phyloP scores from a whole-genome alignment of 371 early-diverging fungal genomes.

The Funneliformis caledonium region DNA sequence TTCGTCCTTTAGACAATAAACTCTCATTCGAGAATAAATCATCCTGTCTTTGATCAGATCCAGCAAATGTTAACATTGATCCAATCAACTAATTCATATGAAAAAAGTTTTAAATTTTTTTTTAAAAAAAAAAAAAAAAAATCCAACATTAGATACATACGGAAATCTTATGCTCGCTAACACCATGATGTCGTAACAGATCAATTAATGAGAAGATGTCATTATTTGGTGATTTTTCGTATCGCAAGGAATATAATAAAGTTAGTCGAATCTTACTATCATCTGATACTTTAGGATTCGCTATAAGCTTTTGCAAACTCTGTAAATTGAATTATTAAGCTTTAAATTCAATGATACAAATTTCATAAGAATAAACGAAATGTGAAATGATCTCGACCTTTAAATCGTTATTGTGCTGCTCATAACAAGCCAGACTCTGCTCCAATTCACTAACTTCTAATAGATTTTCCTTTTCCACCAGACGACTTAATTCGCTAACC shows the following conservation, averaged over 20 bases:
- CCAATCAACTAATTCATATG: conserved; percentile 60
- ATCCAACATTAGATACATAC: conserved; percentile 51
- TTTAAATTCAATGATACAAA: background rate
- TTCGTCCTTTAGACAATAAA: conserved; percentile 79
- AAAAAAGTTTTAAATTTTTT: background rate
- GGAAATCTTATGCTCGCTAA: conserved; percentile 71
- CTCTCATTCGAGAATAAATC: conserved; percentile 87
- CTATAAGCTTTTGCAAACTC: conserved; percentile 72
- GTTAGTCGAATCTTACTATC: conserved; percentile 82
- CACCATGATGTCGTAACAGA: conserved; percentile 66
- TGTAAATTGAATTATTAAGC: conserved; percentile 31
- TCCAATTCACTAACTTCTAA: conserved; percentile 92
- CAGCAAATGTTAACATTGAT: conserved; percentile 78
- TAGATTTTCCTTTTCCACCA: conserved; percentile 74
- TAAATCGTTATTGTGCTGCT: conserved; percentile 81
- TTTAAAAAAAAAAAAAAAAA: background rate
- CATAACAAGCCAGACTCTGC: conserved; percentile 89
- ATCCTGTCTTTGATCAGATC: conserved; percentile 82
- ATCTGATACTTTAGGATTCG: conserved; percentile 65
- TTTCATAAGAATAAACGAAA: background rate
- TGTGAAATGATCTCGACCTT: conserved; percentile 53
- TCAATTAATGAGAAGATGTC: conserved; percentile 69
- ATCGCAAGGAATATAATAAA: conserved; percentile 86
- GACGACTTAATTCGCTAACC: conserved; percentile 87
- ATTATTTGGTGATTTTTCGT: conserved; percentile 82